phyloP scores from a whole-genome alignment of 2,329 filamentous ascomycete species.

The Macrophomina phaseolina region DNA sequence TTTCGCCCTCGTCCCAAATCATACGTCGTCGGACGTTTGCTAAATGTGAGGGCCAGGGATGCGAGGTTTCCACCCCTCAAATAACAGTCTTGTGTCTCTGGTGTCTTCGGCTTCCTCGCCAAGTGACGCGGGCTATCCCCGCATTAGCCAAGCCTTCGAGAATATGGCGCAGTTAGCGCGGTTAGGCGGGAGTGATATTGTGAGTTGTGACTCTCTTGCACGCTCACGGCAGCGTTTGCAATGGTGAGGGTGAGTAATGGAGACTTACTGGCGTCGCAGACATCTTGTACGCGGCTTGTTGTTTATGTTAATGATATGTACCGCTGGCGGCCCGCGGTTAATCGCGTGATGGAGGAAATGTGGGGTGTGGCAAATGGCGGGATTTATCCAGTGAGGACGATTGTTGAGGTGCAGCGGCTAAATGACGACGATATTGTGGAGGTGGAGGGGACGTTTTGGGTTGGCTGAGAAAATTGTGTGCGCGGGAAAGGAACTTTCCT shows the following conservation, averaged over 20 bases:
- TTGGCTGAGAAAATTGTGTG: background rate
- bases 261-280: background rate
- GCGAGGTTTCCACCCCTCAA: constrained; percentile 41
- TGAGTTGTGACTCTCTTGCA: background rate
- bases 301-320: constrained; percentile 46
- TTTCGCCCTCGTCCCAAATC: too few species aligned
- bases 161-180: constrained; percentile 42
- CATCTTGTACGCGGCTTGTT: constrained; percentile 33
- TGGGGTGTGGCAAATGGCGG: constrained; percentile 36
- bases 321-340: constrained; percentile 41
- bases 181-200: constrained; percentile 37
- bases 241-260: too few species aligned
- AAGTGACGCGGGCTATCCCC: constrained; percentile 32
- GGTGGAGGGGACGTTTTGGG: constrained; percentile 30
- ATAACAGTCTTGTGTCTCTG: constrained; percentile 38
- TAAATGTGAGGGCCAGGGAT: constrained; percentile 34
- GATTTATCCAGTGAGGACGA: constrained; percentile 39
- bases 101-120: background rate
- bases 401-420: constrained; percentile 41
- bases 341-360: constrained; percentile 40
- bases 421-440: constrained; percentile 35
- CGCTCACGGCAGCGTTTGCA: too few species aligned
- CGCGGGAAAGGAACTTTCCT: background rate
- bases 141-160: constrained; percentile 40
- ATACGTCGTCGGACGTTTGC: too few species aligned